phyloP scores from a whole-genome alignment of 768 basidiomycete species.

The Symmetrospora coprosmae region DNA sequence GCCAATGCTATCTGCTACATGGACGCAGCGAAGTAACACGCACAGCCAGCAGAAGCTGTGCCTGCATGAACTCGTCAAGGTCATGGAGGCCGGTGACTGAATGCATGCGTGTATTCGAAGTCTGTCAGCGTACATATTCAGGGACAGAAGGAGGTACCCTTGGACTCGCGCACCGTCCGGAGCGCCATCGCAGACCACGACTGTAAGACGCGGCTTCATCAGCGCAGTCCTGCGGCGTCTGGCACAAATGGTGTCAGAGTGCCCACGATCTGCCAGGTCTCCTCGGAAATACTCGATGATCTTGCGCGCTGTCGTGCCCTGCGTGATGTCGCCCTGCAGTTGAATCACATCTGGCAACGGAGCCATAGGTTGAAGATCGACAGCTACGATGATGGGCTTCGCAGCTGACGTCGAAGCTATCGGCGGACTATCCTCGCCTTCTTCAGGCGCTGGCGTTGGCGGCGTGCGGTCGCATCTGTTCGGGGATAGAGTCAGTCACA shows the following conservation, averaged over 20 bases:
- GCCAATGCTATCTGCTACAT: not conserved
- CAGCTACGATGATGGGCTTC: constrained; percentile 34
- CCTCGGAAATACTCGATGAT: constrained; percentile 40
- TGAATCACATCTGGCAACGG: constrained; percentile 39
- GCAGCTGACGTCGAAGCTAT: no score
- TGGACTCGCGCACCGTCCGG: constrained; percentile 37
- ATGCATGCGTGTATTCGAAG: not conserved
- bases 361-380: constrained; percentile 38
- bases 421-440: no score
- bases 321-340: constrained; percentile 42
- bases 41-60: constrained; percentile 40
- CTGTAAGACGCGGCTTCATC: not conserved
- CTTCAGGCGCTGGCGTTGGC: no score
- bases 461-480: no score
- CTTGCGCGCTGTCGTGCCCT: constrained; percentile 37
- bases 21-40: constrained; percentile 6
- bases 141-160: not conserved
- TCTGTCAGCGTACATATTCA: not conserved
- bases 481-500: no score
- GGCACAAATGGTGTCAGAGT: not conserved
- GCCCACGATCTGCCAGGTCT: constrained; percentile 36
- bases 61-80: constrained; percentile 42
- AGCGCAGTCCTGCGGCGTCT: not conserved
- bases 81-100: constrained; percentile 43
- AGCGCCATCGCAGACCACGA: constrained; percentile 43